Evolutionary conservation across 1,139 yeast species (phyloP), one percentile per base, ranked within the genome.

Genomic region (Sugiyamaella pinicola): DNA sequence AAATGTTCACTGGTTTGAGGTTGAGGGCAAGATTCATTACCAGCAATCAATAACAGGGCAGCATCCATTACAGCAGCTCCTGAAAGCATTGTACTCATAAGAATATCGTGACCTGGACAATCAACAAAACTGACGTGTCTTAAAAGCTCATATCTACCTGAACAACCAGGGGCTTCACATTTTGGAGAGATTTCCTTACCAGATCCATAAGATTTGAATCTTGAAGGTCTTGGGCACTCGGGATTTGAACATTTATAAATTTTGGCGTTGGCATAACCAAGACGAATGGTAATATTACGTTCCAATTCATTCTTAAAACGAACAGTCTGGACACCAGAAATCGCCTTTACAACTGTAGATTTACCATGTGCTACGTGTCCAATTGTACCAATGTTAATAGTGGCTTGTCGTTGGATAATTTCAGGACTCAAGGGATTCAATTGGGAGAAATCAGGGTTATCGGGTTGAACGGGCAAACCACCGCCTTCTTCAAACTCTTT

Each of bases 41-140:
- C 99, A 38, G 99, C 99, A 71, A 95, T 85, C 63, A 95, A 81
- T 67, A 95, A 78, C 59, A 95, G 78, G 12, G 99, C 99, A 55
- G 99, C 99, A 74, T 95, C 99, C 99, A 95, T 95, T 63, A 95
- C 99, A 13, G 99, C 99, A 39, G 99, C 99, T 71, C 99, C 99
- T 48, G 98, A 91, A 82, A 95, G 85, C 99, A 95, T 95, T 64
- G 99, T 95, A 81, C 98, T 90, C 99, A 95, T 95, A 72, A 95
- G 85, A 78, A 95, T 93, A 80, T 95, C 99, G 87, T 95, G 99
- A 72, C 99, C 99, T 56, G 99, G 99, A 78, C 99, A 95, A 79
- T 95, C 99, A 57, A 95, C 99, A 66, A 95, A 95, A 6, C 97
- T 90, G 53, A 95, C 99, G 70, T 95, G 99, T 75, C 99, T 89